phyloP scores from a whole-genome alignment of 768 basidiomycete species.

The Lentinula edodes region DNA sequence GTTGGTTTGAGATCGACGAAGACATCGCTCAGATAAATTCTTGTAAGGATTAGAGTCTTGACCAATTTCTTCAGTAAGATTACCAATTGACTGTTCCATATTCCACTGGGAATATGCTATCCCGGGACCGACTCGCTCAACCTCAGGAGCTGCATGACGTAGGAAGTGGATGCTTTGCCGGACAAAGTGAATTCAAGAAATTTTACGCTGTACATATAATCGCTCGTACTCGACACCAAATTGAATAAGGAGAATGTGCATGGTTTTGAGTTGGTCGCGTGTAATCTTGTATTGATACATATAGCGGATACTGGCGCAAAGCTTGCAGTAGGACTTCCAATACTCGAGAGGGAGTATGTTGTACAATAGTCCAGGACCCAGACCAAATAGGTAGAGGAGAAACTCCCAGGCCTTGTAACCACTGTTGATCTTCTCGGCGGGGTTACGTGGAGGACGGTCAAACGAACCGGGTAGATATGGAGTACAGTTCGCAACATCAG shows the following conservation, averaged over 20 bases:
- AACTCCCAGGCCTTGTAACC: conserved; percentile 15
- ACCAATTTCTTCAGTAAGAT: conserved; percentile 6
- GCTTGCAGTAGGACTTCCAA: conserved; percentile 9
- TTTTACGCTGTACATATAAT: too few species aligned
- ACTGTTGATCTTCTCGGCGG: conserved; percentile 24
- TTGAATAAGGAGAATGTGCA: too few species aligned
- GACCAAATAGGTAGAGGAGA: conserved; percentile 9
- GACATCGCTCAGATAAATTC: conserved; percentile 11
- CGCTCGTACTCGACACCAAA: too few species aligned
- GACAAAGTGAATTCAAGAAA: too few species aligned
- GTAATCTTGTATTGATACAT: neutral
- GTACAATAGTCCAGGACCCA: conserved; percentile 9
- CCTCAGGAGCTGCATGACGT: conserved; percentile 1
- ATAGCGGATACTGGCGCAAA: neutral
- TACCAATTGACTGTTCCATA: conserved; percentile 11
- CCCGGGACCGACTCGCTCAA: conserved; percentile 9
- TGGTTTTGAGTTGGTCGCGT: neutral
- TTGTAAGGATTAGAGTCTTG: conserved; percentile 11
- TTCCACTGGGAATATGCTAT: conserved; percentile 16
- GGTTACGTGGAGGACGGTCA: conserved; percentile 25
- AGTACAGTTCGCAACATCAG: too few species aligned
- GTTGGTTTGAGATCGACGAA: conserved; percentile 10
- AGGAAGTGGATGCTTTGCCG: neutral
- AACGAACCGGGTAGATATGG: conserved; percentile 18
- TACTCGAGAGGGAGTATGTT: conserved; percentile 1